Evolutionary conservation across 345 rosid genomes (phyloP).

Genomic region (Laguncularia racemosa): DNA sequence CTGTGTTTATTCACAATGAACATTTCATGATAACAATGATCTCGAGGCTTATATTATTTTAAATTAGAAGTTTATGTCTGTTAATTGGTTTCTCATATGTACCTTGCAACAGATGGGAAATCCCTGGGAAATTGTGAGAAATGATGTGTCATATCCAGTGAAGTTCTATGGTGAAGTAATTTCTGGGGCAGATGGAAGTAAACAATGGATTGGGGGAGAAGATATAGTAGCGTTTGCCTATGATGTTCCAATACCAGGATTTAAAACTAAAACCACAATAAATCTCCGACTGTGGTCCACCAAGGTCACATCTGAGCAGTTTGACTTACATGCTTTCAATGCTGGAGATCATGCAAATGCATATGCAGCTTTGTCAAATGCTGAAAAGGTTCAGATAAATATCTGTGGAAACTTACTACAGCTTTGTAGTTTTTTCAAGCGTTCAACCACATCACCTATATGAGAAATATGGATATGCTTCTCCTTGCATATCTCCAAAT

Average conservation of each 20-base stretch:
- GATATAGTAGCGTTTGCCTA: conserved; percentile 28
- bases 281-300: conserved; percentile 53
- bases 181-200: conserved; percentile 30
- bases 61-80: background rate
- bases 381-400: conserved; percentile 30
- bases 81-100: background rate
- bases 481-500: background rate
- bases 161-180: conserved; percentile 38
- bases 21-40: background rate
- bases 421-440: background rate
- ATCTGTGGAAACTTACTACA: background rate
- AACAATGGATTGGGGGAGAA: conserved; percentile 44
- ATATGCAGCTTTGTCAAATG: conserved; percentile 31
- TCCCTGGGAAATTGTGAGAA: conserved; percentile 49
- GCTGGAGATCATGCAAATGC: conserved; percentile 45
- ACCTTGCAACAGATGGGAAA: conserved; percentile 33
- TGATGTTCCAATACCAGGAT: conserved; percentile 46
- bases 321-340: conserved; percentile 33
- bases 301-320: conserved; percentile 28
- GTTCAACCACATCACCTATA: no score
- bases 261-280: conserved; percentile 37
- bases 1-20: no score
- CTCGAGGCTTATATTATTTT: background rate
- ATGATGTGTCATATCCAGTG: conserved; percentile 37
- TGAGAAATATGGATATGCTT: background rate